Percentiles rank a stretch among this genome's conserved stretches.
phyloP scores from a whole-genome alignment of 371 early-diverging fungal genomes.

The Rhizomucor miehei region DNA sequence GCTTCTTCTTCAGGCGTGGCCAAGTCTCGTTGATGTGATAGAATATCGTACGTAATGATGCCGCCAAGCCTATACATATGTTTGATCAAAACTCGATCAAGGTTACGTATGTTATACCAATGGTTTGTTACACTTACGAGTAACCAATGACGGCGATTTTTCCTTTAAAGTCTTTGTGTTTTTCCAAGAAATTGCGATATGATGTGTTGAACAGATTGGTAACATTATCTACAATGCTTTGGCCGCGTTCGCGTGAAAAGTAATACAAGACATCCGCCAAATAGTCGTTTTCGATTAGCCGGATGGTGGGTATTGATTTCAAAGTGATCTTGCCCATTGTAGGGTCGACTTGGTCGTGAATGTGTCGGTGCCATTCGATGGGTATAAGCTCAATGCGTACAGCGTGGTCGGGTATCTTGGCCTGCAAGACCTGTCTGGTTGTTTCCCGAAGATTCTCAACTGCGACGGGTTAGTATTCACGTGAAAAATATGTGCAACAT shows the following conservation, averaged over 20 bases:
- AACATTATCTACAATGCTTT: constrained; percentile 55
- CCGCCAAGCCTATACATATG: constrained; percentile 49
- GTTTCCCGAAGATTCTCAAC: constrained; percentile 56
- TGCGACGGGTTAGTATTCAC: constrained; percentile 3
- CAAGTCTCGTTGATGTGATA: constrained; percentile 43
- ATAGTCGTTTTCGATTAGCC: constrained; percentile 66
- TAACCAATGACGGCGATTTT: constrained; percentile 59
- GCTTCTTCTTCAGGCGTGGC: constrained; percentile 16
- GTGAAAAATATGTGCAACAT: not conserved
- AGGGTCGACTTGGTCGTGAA: constrained; percentile 54
- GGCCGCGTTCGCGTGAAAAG: constrained; percentile 54
- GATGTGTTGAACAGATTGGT: constrained; percentile 54
- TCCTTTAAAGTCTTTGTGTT: constrained; percentile 58
- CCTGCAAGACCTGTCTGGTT: constrained; percentile 49
- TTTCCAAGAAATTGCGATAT: constrained; percentile 49
- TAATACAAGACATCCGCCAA: constrained; percentile 67
- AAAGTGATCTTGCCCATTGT: constrained; percentile 54
- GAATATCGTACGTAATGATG: constrained; percentile 61
- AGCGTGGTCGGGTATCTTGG: constrained; percentile 49
- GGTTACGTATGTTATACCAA: no score
- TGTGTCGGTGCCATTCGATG: constrained; percentile 51
- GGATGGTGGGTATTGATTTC: constrained; percentile 62
- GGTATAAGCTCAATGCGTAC: constrained; percentile 53
- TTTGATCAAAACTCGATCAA: no score
- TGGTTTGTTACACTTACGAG: constrained; percentile 27